A percentile compares a stretch with the other conserved stretches of the same genome.
Conservation (phyloP, 768 basidiomycete species). For the Termitomyces sp. region DNA sequence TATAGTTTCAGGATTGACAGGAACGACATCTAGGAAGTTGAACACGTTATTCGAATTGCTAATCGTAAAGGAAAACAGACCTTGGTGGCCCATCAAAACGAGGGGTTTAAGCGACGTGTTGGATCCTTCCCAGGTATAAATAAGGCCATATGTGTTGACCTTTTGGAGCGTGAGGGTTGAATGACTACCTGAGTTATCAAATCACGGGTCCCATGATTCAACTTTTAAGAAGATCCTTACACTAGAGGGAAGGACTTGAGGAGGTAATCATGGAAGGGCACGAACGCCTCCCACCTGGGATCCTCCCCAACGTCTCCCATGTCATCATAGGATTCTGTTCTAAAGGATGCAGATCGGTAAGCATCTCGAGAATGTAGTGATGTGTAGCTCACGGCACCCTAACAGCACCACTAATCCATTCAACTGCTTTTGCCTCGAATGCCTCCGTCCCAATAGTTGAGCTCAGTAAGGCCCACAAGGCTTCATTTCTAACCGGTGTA, state of each 20-base stretch:
- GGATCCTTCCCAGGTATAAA: slow-evolving; percentile 70
- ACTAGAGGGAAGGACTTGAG: slow-evolving; percentile 53
- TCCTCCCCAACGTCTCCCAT: slow-evolving; percentile 47
- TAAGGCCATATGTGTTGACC: slow-evolving; percentile 75
- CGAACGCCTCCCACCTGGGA: slow-evolving; percentile 53
- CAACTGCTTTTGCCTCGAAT: slow-evolving; percentile 39
- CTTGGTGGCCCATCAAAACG: slow-evolving; percentile 67
- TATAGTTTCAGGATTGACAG: slow-evolving; percentile 48
- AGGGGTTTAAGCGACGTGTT: slow-evolving; percentile 64
- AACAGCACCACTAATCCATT: slow-evolving; percentile 50
- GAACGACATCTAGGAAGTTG: slow-evolving; percentile 52
- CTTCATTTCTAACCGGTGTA: slow-evolving; percentile 36
- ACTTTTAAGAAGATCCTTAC: slow-evolving; percentile 31
- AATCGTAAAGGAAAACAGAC: slow-evolving; percentile 24
- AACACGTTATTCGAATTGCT: background rate
- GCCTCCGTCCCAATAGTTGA: slow-evolving; percentile 28
- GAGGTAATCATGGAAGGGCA: slow-evolving; percentile 54
- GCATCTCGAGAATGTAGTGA: background rate
- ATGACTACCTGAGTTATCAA: slow-evolving; percentile 39
- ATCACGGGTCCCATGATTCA: background rate
- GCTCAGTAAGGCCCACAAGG: slow-evolving; percentile 32
- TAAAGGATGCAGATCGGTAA: slow-evolving; percentile 14
- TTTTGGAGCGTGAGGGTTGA: slow-evolving; percentile 56
- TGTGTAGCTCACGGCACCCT: slow-evolving; percentile 34
- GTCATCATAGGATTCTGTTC: slow-evolving; percentile 53